Base-by-base conservation (phyloP, 768 basidiomycete genomes). In the Cystobasidium ongulense region DNA sequence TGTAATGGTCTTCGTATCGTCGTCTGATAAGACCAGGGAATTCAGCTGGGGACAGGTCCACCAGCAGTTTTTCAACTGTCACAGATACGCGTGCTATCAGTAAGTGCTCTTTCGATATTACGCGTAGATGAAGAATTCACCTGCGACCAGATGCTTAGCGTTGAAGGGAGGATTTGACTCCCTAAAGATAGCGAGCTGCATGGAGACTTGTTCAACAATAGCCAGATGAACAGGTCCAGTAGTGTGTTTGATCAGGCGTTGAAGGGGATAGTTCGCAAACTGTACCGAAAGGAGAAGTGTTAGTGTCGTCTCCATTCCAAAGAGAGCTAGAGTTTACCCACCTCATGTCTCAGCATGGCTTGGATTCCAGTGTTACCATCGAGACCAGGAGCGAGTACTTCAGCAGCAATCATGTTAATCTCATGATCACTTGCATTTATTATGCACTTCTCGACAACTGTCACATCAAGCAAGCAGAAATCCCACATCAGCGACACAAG, bases 311-410 rank as follows among this genome's bases (percentile, higher is more conserved):
- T 59, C 11, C 17, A 59, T 10, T 59, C 11, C 17, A 59, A 59
- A 41, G 65, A 46, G 39, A 5, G 38, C 7, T 7, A 31, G 10
- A 2, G 11, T 13, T 2, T n/a, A 52, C 43, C 15, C 35, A 67
- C 65, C 35, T 90, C 90, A 79, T 94, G 91, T 83, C 89, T 90
- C 86, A 93, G 90, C 81, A 86, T 86, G 1, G 86, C 85, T 68
- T 90, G 85, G 27, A 91, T 81, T 52, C 85, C 84, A 74, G 85
- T 88, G 62, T 86, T 83, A 5, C 89, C 89, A 75, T 90, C 88
- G 41, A 84, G 82, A 75, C 85, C 85, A 23, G 85, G 82, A 1
- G 83, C 81, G 82, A 94, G 85, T 71, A 95, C 87, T 80, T 95
- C 93, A 23, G 89, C 87, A 70, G 96, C 86, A 62, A 96, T 83